Evolutionary conservation across 768 basidiomycete species (phyloP).

Genomic region (Boletus rubroflammeus): DNA sequence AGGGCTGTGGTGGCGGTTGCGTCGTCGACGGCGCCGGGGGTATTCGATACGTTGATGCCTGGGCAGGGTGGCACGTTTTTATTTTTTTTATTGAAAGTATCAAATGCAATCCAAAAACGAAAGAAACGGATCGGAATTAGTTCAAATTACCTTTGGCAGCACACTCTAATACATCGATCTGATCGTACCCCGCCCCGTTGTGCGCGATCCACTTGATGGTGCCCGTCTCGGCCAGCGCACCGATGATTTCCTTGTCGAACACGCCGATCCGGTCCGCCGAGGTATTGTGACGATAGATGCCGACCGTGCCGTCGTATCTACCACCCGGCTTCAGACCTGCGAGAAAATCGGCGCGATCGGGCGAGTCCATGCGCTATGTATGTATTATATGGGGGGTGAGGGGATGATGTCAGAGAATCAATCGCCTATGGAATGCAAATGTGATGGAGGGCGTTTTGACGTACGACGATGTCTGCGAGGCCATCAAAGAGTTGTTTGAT

Average conservation of each 20-base stretch:
- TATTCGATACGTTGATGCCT: slow-evolving; percentile 76
- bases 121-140: background rate
- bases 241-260: slow-evolving; percentile 78
- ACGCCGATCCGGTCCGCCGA: slow-evolving; percentile 64
- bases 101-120: background rate
- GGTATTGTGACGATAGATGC: slow-evolving; percentile 75
- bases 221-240: slow-evolving; percentile 49
- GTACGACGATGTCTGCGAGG: slow-evolving; percentile 74
- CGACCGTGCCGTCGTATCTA: slow-evolving; percentile 70
- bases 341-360: slow-evolving; percentile 66
- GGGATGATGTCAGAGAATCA: background rate
- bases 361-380: slow-evolving; percentile 52
- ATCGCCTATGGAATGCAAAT: background rate
- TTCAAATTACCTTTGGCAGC: slow-evolving; percentile 57
- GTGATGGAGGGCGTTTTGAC: slow-evolving; percentile 32
- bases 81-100: too few relatives aligned
- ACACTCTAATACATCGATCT: slow-evolving; percentile 74
- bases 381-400: background rate
- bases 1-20: slow-evolving; percentile 87
- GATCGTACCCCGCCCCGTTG: slow-evolving; percentile 92
- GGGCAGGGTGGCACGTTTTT: too few relatives aligned
- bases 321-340: slow-evolving; percentile 58
- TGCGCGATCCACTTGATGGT: slow-evolving; percentile 84
- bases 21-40: slow-evolving; percentile 86
- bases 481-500: slow-evolving; percentile 57